Evolutionary conservation across 2,329 filamentous ascomycete species (phyloP), one percentile per base, ranked within the genome.

Genomic region (Sarocladium brachiariae): DNA sequence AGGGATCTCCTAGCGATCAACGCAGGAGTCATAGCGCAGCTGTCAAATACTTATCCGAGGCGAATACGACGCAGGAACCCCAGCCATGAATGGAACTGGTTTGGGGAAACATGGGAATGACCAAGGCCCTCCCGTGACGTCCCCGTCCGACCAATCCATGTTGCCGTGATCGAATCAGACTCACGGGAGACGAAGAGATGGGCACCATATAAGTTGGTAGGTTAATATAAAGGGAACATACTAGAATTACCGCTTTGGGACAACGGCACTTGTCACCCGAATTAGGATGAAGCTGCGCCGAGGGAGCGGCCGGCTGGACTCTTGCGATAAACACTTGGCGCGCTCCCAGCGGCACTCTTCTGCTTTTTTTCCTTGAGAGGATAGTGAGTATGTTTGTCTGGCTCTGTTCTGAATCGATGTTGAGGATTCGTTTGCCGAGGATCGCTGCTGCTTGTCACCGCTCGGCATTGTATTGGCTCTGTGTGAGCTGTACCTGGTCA

Each of bases 241-340:
- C 14, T 16, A 21, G 37, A 43, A 43, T 43, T 43, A 23, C 43
- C 43, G 43, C 21, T 47, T 47, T 47, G 11, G 43, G 43, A 47
- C 43, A 33, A 25, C 43, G 43, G 43, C 43, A 47, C 43, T 47
- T 19, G 25, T 13, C 14, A 25, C 19, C 43, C 43, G 43, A 47
- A 23, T 27, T 30, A 27, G 6, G 23, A 25, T 45, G 39, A 23
- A 45, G 37, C 18, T 6, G 18, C 39, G n/a, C 39, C 8, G 39
- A 25, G 21, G 39, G 39, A 25, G 27, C 27, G 27, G 13, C 5
- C 39, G 39, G 21, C 39, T 23, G 39, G 35, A 39, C 35, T 39
- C n/a, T 39, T 19, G 35, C 35, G 21, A 39, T 21, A 19, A 39
- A 39, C 23, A 27, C 39, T 43, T 25, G 39, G 39, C 21, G 8